These are phyloP conservation scores for Vigna mungo DNA, from an alignment of 306 rosid genomes.

Conservation along the genomic window DNA sequence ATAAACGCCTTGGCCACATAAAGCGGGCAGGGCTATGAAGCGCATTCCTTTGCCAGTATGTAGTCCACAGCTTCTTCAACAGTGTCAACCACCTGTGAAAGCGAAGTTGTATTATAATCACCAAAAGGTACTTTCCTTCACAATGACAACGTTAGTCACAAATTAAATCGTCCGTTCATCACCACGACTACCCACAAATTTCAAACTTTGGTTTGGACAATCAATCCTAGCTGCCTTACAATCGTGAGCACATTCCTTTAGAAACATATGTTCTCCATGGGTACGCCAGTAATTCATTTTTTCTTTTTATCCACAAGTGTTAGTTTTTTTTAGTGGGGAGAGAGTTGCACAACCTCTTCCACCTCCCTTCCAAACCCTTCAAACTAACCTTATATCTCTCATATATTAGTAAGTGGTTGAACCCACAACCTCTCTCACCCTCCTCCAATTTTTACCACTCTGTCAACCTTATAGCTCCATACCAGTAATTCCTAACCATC, in stretches of 20 bases:
- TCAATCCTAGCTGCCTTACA: neutral
- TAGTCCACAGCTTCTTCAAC: constrained; percentile 76
- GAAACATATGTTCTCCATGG: constrained; percentile 1
- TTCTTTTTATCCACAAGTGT: too few relatives aligned
- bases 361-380: too few relatives aligned
- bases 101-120: constrained; percentile 29
- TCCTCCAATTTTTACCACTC: too few relatives aligned
- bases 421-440: too few relatives aligned
- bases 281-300: neutral
- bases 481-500: neutral
- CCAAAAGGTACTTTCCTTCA: constrained; percentile 6
- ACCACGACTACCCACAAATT: constrained; percentile 3
- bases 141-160: constrained; percentile 1
- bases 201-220: constrained; percentile 6
- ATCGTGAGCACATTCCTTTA: constrained; percentile 7
- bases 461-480: too few relatives aligned
- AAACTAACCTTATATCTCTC: too few relatives aligned
- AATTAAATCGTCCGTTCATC: neutral
- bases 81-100: constrained; percentile 75
- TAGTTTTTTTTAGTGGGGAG: too few relatives aligned
- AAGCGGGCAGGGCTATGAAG: constrained; percentile 30
- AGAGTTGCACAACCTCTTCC: too few relatives aligned
- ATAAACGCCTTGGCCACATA: constrained; percentile 34
- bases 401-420: too few relatives aligned
- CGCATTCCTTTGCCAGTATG: constrained; percentile 59